Percentiles rank a stretch among this genome's conserved stretches.
Conservation (phyloP, 768 basidiomycete genomes). For the Mycena chlorophos region DNA sequence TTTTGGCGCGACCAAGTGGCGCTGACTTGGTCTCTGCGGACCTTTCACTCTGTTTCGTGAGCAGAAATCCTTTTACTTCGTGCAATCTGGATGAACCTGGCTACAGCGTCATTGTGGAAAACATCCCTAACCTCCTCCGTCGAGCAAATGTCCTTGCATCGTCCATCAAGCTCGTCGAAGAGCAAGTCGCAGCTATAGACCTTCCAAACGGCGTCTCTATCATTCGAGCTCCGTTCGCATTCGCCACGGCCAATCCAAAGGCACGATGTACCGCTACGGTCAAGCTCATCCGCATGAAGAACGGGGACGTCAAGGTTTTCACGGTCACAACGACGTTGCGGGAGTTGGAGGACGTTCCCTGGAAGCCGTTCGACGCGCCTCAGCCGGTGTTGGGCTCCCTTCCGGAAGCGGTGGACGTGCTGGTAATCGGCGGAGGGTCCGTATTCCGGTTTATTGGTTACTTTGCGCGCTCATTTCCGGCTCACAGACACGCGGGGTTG, state of each 20-base stretch:
- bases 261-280: slow-evolving; percentile 17
- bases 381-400: not conserved
- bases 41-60: slow-evolving; percentile 25
- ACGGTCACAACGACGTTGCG: slow-evolving; percentile 15
- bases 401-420: slow-evolving; percentile 28
- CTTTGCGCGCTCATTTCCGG: too few species aligned
- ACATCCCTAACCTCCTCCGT: slow-evolving; percentile 3
- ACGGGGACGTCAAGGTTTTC: slow-evolving; percentile 16
- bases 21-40: slow-evolving; percentile 34
- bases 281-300: slow-evolving; percentile 19
- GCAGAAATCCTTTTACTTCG: not conserved
- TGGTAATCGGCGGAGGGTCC: slow-evolving; percentile 44
- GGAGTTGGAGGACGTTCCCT: slow-evolving; percentile 11
- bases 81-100: too few species aligned
- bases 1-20: slow-evolving; percentile 34
- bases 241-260: slow-evolving; percentile 9
- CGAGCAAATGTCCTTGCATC: slow-evolving; percentile 8
- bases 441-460: not conserved
- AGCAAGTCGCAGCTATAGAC: slow-evolving; percentile 3
- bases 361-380: not conserved
- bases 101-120: slow-evolving; percentile 6
- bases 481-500: slow-evolving; percentile 23
- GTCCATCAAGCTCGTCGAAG: slow-evolving; percentile 9
- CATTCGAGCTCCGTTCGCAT: slow-evolving; percentile 16
- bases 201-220: slow-evolving; percentile 20